A percentile compares a stretch with the other conserved stretches of the same genome.
These are phyloP conservation scores for Scutellaria barbata DNA, from an alignment of 257 asterid genomes.

Conservation along the genomic window DNA sequence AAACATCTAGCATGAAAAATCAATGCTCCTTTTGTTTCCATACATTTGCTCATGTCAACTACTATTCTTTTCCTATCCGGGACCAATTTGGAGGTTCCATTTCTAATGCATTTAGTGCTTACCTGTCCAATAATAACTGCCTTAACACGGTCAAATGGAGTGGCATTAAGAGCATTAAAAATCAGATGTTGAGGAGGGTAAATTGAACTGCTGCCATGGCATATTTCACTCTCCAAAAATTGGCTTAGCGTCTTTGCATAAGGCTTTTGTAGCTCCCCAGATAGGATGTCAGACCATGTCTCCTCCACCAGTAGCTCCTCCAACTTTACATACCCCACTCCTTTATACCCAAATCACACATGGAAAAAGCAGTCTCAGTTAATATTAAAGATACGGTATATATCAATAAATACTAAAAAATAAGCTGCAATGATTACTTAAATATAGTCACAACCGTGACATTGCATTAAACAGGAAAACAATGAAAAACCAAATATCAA, in stretches of 20 bases:
- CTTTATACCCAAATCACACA: slow-evolving; percentile 40
- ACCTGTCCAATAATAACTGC: slow-evolving; percentile 98
- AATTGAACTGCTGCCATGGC: slow-evolving; percentile 56
- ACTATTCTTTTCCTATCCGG: background rate
- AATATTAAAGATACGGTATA: background rate
- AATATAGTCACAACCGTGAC: background rate
- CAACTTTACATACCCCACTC: slow-evolving; percentile 58
- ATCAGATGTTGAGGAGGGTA: slow-evolving; percentile 89
- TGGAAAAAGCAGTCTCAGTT: slow-evolving; percentile 28
- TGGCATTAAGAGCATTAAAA: slow-evolving; percentile 85
- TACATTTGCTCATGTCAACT: background rate
- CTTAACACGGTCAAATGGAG: slow-evolving; percentile 75
- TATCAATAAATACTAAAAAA: background rate
- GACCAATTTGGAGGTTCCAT: slow-evolving; percentile 12
- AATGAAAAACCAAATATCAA: background rate
- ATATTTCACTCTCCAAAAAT: slow-evolving; percentile 70
- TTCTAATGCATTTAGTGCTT: slow-evolving; percentile 25
- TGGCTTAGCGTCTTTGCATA: slow-evolving; percentile 62
- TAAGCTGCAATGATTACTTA: slow-evolving; percentile 5
- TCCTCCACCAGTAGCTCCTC: slow-evolving; percentile 81
- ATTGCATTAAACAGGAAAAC: background rate
- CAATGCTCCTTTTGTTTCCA: background rate
- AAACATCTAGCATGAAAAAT: slow-evolving; percentile 22
- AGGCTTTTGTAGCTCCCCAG: slow-evolving; percentile 79
- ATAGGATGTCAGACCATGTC: slow-evolving; percentile 72